A percentile compares a stretch with the other conserved stretches of the same genome.
Evolutionary conservation across 2,329 filamentous ascomycete species (phyloP).

Genomic region (Didymosphaeria variabile): DNA sequence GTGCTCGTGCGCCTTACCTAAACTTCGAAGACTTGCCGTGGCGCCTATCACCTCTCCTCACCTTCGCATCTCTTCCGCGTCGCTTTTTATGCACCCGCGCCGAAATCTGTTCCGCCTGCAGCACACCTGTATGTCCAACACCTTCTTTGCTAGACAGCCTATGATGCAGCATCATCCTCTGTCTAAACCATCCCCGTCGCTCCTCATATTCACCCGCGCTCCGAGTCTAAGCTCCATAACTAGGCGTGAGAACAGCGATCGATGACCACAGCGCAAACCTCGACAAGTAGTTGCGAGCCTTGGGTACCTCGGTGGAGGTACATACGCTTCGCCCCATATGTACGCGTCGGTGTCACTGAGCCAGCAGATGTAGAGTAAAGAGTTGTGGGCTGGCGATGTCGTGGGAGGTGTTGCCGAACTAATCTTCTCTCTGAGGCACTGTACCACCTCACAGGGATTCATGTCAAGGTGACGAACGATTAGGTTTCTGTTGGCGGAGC

Average conservation of each 20-base stretch:
- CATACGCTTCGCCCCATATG: constrained; percentile 3
- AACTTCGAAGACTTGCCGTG: too few relatives aligned
- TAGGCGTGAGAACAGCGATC: constrained; percentile 14
- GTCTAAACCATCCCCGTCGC: constrained; percentile 10
- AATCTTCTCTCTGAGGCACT: constrained; percentile 16
- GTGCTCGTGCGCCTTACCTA: too few relatives aligned
- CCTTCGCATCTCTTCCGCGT: too few relatives aligned
- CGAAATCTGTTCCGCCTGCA: too few relatives aligned
- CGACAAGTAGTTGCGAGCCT: constrained; percentile 13
- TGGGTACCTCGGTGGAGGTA: constrained; percentile 14
- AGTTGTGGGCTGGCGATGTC: constrained; percentile 1
- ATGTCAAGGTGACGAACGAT: background rate
- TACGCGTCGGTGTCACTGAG: constrained; percentile 10
- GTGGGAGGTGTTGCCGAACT: constrained; percentile 7
- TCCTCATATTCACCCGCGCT: constrained; percentile 7
- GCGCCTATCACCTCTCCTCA: too few relatives aligned
- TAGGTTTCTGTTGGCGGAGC: background rate
- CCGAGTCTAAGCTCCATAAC: constrained; percentile 13
- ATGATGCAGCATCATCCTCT: constrained; percentile 13
- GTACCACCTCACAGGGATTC: background rate
- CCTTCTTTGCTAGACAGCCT: background rate
- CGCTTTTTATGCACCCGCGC: too few relatives aligned
- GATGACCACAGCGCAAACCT: constrained; percentile 14
- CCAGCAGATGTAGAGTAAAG: constrained; percentile 7
- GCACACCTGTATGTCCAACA: background rate